Base-by-base conservation (phyloP, 176 grass and related monocot genomes). In the Triticum turgidum region DNA sequence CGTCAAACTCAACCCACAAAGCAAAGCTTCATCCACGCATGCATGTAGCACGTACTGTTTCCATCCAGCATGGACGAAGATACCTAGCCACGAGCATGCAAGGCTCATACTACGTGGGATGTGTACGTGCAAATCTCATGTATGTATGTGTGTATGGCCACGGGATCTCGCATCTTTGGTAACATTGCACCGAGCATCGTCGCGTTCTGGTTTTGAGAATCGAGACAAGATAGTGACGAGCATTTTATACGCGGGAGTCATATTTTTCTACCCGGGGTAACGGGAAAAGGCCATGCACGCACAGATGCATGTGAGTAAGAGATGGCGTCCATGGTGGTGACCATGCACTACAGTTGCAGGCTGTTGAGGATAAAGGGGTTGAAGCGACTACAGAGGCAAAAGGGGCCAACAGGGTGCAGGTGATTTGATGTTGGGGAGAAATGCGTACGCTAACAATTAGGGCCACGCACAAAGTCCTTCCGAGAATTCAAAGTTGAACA, bases 371-470 rank as follows among this genome's bases (percentile, higher is more conserved):
- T 71, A 64, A 64, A 69, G 64, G 12, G 1, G 65, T 11, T 71
- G 83, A 90, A 83, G 84, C 39, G 79, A 86, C 88, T 78, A 86
- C 6, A 86, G 79, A 78, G 71, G 84, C 64, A 78, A 90, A 90
- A 90, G 79, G 38, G 9, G 2, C 61, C 78, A 86, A 64, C 88
- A 78, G 62, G 62, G 41, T 44, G 79, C 83, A 86, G 88, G 71
- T 90, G 83, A 86, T 82, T 86, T 71, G 88, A 90, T 90, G 83
- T 71, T 64, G 84, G 49, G 9, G 83, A 82, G 41, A 45, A 82
- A 86, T 4, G 32, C 51, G 21, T 44, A 69, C 51, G n/a, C 69
- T 82, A 8, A 79, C 49, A 64, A 25, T 68, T 58, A 27, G 49
- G 25, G 41, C 65, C 12, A 14, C 65, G 34, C 0, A 24, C 14